phyloP scores from a whole-genome alignment of 2,329 filamentous ascomycete species.

The Ambrosiella cleistominuta region DNA sequence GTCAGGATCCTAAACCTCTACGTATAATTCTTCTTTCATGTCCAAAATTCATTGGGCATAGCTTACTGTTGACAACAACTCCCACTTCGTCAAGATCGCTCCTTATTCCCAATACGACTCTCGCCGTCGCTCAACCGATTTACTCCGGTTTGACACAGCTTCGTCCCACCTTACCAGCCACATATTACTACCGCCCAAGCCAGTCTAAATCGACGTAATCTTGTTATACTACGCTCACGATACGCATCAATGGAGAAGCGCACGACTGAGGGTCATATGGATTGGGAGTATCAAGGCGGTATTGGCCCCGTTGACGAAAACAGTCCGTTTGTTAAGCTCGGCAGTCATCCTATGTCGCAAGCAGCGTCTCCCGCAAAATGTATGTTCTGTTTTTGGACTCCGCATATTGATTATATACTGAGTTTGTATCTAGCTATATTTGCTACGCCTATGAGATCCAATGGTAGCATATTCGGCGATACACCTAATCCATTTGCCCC shows the following conservation, averaged over 20 bases:
- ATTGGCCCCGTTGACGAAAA: conserved; percentile 40
- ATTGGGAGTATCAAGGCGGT: conserved; percentile 43
- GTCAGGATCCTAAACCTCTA: too few relatives aligned
- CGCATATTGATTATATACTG: not conserved
- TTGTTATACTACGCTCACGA: not conserved
- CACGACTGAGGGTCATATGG: conserved; percentile 45
- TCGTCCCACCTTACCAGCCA: too few relatives aligned
- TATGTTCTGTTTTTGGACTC: not conserved
- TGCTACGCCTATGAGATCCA: not conserved
- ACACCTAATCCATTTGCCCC: conserved; percentile 22
- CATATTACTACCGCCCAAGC: too few relatives aligned
- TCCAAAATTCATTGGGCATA: too few relatives aligned
- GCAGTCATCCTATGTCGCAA: not conserved
- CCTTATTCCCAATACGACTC: too few relatives aligned
- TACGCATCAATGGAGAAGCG: conserved; percentile 30
- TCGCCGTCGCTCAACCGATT: too few relatives aligned
- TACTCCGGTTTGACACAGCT: too few relatives aligned
- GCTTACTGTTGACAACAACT: too few relatives aligned
- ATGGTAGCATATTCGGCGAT: conserved; percentile 14
- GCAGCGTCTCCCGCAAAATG: conserved; percentile 15
- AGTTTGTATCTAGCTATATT: not conserved
- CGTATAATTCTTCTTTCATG: too few relatives aligned
- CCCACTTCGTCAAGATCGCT: too few relatives aligned
- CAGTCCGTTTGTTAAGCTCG: conserved; percentile 34
- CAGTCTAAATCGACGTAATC: not conserved